Evolutionary conservation across 2,329 filamentous ascomycete species (phyloP).

Genomic region (Coleophoma cylindrospora): DNA sequence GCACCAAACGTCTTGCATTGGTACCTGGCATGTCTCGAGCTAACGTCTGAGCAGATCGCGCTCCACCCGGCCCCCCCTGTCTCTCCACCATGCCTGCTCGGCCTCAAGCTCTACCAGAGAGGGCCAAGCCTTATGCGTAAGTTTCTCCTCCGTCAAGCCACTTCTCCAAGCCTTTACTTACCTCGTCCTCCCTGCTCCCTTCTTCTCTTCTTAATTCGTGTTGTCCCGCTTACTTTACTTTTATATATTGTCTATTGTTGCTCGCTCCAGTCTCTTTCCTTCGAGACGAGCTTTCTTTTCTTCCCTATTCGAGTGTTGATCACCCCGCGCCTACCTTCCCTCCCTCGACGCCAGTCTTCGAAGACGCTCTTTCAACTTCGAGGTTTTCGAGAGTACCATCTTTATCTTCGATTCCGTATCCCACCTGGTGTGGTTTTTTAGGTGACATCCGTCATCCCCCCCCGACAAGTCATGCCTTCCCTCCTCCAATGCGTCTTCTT

Average conservation of each 20-base stretch:
- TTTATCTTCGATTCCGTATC: constrained; percentile 11
- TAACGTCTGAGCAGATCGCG: constrained; percentile 8
- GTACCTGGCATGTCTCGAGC: constrained; percentile 19
- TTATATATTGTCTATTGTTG: constrained; percentile 13
- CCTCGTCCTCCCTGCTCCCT: constrained; percentile 3
- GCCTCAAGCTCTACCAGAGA: constrained; percentile 11
- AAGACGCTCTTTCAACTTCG: constrained; percentile 7
- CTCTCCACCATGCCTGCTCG: no score
- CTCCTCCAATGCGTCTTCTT: constrained; percentile 31
- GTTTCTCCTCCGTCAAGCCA: constrained; percentile 2
- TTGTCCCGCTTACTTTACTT: constrained; percentile 8
- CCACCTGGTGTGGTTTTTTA: constrained; percentile 26
- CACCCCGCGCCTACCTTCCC: constrained; percentile 13
- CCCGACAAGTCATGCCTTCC: constrained; percentile 23
- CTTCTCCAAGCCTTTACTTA: constrained; percentile 14
- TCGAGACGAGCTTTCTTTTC: constrained; percentile 15
- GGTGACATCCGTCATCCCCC: constrained; percentile 3
- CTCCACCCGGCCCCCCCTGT: no score
- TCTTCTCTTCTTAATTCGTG: constrained; percentile 14
- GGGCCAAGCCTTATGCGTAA: constrained; percentile 19
- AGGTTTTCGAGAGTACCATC: constrained; percentile 8
- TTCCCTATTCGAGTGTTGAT: constrained; percentile 12
- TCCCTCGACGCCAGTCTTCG: constrained; percentile 2
- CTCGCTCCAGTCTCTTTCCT: constrained; percentile 7
- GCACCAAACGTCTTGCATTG: constrained; percentile 21